Base-by-base conservation (phyloP, 192 early-diverging fungal species). In the Coemansia asiatica region DNA sequence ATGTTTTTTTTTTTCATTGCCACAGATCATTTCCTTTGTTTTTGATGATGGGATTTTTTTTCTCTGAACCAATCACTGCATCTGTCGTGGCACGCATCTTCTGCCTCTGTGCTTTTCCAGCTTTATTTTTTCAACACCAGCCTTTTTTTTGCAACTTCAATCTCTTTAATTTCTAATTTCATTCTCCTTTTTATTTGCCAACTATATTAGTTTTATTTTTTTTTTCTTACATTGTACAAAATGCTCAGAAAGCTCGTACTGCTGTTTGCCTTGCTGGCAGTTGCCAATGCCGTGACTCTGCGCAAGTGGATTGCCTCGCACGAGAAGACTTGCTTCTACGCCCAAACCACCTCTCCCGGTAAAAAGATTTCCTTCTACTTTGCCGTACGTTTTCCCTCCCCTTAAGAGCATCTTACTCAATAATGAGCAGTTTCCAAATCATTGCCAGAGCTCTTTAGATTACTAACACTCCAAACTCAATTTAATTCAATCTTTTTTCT, bases 321-420 rank as follows among this genome's bases (percentile, higher is more conserved):
- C 70, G 95, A 96, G 73, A 87, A 89, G 50, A 87, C 91, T 19
- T 99, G 97, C 77, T 98, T 94, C 81, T 96, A 94, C 83, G 86
- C 89, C 18, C 84, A 81, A 63, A 83, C 87, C n/a, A 90, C 90
- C 64, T 61, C 83, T 55, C 84, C 87, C 6, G 90, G 88, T 46
- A 94, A 98, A 85, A 98, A 98, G 82, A 75, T 98, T 58, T 89
- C 90, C 38, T 95, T 98, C 73, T 98, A 97, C 84, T 98, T 96
- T 90, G 94, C 95, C 48, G 96, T 98, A 90, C 77, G 91, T 84
- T n/a, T n/a, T n/a, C n/a, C n/a, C n/a, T n/a, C n/a, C n/a, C n/a
- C n/a, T n/a, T n/a, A n/a, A n/a, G n/a, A n/a, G n/a, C n/a, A n/a
- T n/a, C n/a, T n/a, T n/a, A n/a, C n/a, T n/a, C n/a, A n/a, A n/a